Percentiles rank a stretch among this genome's conserved stretches.
phyloP scores from a whole-genome alignment of 176 grass and related monocot species.

The Saccharum officinarum region DNA sequence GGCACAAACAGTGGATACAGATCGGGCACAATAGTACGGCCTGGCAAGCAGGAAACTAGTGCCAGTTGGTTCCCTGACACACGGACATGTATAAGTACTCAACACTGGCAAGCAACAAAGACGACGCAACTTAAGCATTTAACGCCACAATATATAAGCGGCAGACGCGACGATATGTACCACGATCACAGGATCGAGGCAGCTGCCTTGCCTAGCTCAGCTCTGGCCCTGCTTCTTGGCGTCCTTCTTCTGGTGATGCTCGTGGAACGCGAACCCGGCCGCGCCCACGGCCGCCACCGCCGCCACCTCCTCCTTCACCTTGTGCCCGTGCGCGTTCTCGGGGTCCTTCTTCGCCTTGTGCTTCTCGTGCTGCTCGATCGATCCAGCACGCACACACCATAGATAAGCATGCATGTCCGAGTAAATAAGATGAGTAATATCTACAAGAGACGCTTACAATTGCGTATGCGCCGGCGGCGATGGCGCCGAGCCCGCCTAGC shows the following conservation, averaged over 20 bases:
- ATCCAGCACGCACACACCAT: neutral
- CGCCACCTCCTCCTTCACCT: conserved; percentile 57
- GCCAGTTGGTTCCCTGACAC: neutral
- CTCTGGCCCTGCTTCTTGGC: conserved; percentile 55
- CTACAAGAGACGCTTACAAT: conserved; percentile 22
- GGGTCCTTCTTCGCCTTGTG: conserved; percentile 77
- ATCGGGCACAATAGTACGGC: neutral
- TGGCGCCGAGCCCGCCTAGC: conserved; percentile 42
- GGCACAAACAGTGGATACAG: neutral
- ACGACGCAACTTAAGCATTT: neutral
- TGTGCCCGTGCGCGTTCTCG: conserved; percentile 54
- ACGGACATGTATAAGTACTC: neutral
- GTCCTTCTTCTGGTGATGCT: conserved; percentile 76
- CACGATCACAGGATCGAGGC: neutral
- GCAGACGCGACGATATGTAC: neutral
- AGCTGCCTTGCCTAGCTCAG: neutral
- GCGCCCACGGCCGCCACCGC: conserved; percentile 54
- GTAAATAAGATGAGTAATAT: neutral
- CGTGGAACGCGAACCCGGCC: conserved; percentile 67
- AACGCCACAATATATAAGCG: neutral
- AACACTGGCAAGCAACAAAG: neutral
- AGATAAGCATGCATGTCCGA: neutral
- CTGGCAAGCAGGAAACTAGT: neutral
- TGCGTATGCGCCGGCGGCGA: conserved; percentile 68
- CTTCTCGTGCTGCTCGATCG: conserved; percentile 64